Evolutionary conservation across 2,329 filamentous ascomycete genomes (phyloP).

Genomic region (Blastomyces emzantsi): DNA sequence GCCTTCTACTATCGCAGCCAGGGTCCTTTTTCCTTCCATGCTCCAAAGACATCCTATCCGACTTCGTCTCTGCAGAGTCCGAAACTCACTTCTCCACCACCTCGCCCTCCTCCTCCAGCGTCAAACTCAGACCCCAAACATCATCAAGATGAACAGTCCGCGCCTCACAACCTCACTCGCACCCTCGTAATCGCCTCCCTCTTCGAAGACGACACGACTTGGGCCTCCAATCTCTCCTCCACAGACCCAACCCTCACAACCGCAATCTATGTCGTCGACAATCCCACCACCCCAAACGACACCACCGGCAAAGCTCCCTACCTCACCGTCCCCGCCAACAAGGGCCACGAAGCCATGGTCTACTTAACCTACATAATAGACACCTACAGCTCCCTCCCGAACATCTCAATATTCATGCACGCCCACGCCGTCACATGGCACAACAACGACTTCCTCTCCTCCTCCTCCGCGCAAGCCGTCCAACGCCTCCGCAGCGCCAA

Average conservation of each 20-base stretch:
- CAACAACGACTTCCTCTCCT: conserved; percentile 46
- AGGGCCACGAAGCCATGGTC: conserved; percentile 53
- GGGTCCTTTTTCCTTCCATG: not conserved
- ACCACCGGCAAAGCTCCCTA: conserved; percentile 41
- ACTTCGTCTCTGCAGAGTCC: not conserved
- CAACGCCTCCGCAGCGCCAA: conserved; percentile 43
- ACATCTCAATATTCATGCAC: conserved; percentile 54
- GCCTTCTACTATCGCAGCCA: not conserved
- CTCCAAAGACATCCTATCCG: not conserved
- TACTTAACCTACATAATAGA: conserved; percentile 56
- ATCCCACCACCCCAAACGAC: not conserved
- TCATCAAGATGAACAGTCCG: not conserved
- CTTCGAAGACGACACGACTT: conserved; percentile 43
- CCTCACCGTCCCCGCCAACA: conserved; percentile 47
- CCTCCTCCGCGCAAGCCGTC: conserved; percentile 44
- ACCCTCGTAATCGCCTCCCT: conserved; percentile 47
- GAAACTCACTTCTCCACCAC: not conserved
- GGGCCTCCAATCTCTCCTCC: conserved; percentile 37
- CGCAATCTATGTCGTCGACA: conserved; percentile 18
- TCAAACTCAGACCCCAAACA: not conserved
- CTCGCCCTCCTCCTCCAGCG: too few species aligned
- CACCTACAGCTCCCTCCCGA: conserved; percentile 49
- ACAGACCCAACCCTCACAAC: conserved; percentile 42
- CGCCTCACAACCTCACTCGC: conserved; percentile 40
- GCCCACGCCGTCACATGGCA: conserved; percentile 50